These are phyloP conservation scores for Alternaria ventricosa DNA, from an alignment of 2,329 filamentous ascomycete species.

Conservation along the genomic window DNA sequence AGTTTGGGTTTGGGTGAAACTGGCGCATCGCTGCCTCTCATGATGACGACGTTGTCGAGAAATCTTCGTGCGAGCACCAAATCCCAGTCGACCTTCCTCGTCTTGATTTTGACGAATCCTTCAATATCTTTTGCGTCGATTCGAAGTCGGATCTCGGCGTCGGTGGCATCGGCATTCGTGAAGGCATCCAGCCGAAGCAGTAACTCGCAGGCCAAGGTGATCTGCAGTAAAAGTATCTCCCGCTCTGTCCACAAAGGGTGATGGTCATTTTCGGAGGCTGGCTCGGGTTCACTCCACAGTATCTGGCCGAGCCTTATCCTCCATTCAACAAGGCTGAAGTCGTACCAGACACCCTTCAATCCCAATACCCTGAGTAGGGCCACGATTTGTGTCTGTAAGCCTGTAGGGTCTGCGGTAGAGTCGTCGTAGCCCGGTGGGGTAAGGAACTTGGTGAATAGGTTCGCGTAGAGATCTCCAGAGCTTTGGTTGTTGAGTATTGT, in stretches of 20 bases:
- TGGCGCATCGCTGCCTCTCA: conserved; percentile 30
- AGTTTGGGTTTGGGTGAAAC: conserved; percentile 27
- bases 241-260: conserved; percentile 50
- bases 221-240: conserved; percentile 62
- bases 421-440: conserved; percentile 48
- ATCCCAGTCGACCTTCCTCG: conserved; percentile 64
- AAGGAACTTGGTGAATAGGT: conserved; percentile 53
- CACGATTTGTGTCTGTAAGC: conserved; percentile 73
- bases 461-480: conserved; percentile 58
- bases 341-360: conserved; percentile 72
- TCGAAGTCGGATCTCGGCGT: conserved; percentile 48
- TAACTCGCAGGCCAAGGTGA: conserved; percentile 62
- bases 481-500: conserved; percentile 58
- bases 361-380: conserved; percentile 70
- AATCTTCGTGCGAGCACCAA: conserved; percentile 61
- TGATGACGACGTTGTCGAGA: conserved; percentile 58
- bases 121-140: conserved; percentile 54
- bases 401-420: conserved; percentile 61
- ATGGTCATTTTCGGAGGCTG: conserved; percentile 26
- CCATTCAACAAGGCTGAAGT: conserved; percentile 78
- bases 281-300: conserved; percentile 63
- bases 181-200: conserved; percentile 61
- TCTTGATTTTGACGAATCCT: conserved; percentile 55
- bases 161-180: conserved; percentile 32
- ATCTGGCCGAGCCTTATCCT: conserved; percentile 75